Base-by-base conservation (phyloP, 1,284 basidiomycete species). In the Trametes versicolor region DNA sequence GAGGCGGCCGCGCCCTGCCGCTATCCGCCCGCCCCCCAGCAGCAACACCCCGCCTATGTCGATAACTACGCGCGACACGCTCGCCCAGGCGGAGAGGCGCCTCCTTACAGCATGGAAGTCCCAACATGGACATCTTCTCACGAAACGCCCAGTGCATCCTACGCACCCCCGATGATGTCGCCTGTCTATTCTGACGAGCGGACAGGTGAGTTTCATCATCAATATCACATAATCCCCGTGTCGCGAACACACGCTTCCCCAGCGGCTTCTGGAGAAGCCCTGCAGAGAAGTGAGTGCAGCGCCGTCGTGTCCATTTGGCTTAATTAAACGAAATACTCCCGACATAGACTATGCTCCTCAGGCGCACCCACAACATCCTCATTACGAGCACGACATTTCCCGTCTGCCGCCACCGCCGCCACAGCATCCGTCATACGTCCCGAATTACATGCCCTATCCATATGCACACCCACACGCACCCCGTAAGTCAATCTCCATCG, bases 171-270 rank as follows among this genome's bases (percentile, higher is more conserved):
- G 61, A 72, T 78, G 61, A 72, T 82, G 34, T 63, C 80, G 17
- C 76, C 80, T 58, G 75, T 81, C 62, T 85, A 84, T 67, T 76
- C 82, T 39, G 83, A 83, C 62, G 83, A 84, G 57, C 80, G 83
- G 57, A 76, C 77, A 52, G 77, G 82, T 83, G 71, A 73, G 80
- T 73, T 9, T 43, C 50, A 23, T 67, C 68, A 63, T 61, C 53
- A 15, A 45, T 63, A 43, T 60, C 63, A 47, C 62, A 56, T 48
- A 36, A 63, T 64, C 56, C 41, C 39, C 67, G 47, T 36, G 57
- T 47, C 55, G 50, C 61, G 7, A 63, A 29, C 47, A 27, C 54
- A 27, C 50, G 48, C 62, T 41, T 41, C 27, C 49, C 59, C 67
- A 71, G 71, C 69, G 32, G 61, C 72, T 55, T 60, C 64, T 37